A percentile compares a stretch with the other conserved stretches of the same genome.
These are phyloP conservation scores for Skeletonema costatum DNA, from an alignment of 108 stramenopile genomes.

Conservation along the genomic window DNA sequence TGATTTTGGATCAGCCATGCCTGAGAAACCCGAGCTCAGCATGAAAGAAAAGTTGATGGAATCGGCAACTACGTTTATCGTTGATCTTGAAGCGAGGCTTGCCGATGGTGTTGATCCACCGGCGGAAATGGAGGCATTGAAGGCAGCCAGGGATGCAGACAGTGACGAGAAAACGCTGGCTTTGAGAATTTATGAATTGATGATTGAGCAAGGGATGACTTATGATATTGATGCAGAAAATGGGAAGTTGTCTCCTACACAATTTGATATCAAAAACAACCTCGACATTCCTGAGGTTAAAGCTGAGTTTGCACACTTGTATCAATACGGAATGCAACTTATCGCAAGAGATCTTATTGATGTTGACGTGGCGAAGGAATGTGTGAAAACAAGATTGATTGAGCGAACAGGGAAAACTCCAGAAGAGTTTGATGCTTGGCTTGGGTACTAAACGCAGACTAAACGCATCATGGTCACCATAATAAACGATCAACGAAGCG, in stretches of 20 bases:
- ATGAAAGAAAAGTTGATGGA: constrained; percentile 60
- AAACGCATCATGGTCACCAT: not conserved
- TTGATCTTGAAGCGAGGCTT: constrained; percentile 44
- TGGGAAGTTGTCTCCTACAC: constrained; percentile 63
- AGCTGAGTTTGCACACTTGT: constrained; percentile 66
- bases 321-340: constrained; percentile 70
- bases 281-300: constrained; percentile 74
- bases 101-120: constrained; percentile 61
- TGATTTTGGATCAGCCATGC: constrained; percentile 78
- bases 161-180: constrained; percentile 43
- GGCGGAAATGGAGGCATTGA: constrained; percentile 57
- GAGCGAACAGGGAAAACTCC: constrained; percentile 67
- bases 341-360: constrained; percentile 58
- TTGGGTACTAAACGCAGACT: constrained; percentile 49
- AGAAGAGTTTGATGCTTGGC: constrained; percentile 74
- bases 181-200: constrained; percentile 60
- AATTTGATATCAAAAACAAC: constrained; percentile 72
- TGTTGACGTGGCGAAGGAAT: constrained; percentile 52
- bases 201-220: constrained; percentile 77
- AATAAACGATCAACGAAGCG: not conserved
- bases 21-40: constrained; percentile 58
- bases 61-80: constrained; percentile 64
- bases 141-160: constrained; percentile 44
- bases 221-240: constrained; percentile 74
- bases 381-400: constrained; percentile 65